Evolutionary conservation across 164 flowering plant species (phyloP), one percentile per base, ranked within the genome.

Genomic region (Tinospora cordifolia): DNA sequence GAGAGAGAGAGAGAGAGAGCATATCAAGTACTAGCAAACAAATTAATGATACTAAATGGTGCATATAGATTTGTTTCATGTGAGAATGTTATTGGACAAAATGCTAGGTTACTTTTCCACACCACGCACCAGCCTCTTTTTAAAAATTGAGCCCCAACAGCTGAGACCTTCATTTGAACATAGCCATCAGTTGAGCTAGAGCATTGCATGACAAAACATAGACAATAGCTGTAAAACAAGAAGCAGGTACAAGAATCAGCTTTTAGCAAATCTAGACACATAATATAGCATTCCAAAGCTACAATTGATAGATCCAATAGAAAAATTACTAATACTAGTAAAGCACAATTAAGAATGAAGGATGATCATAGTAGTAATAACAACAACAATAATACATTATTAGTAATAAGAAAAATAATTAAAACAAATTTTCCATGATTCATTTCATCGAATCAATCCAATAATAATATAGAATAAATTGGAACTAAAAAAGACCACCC

Each of bases 131-230:
- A 92, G 70, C 97, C 97, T 76, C 97, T 84, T 80, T 94, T 94
- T 80, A 94, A 75, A 83, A 94, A 78, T 49, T 92, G 99, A 76
- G 99, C 93, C 70, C 86, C 98, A 81, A 90, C 99, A 67, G 98
- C 87, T 72, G 96, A 86, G 79, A 94, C 88, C 78, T 94, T 94
- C 41, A 78, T 82, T 76, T 79, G 96, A 68, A 94, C 98, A 80
- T 88, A 94, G 62, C 94, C 92, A 73, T 90, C 98, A 22, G 82
- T 77, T 62, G 91, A 92, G 73, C 70, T 79, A 8, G 98, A 92
- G 82, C 84, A 89, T 77, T 88, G 87, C 84, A 92, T 83, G 39
- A 80, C 81, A 81, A 72, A 94, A 76, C 75, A 77, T 71, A 90
- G 76, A 79, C 97, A 94, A 79, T 86, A 94, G 70, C 99, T 94